Percentiles rank a stretch among this genome's conserved stretches.
These are phyloP conservation scores for Lactifluus volemus DNA, from an alignment of 768 basidiomycete genomes.

Conservation along the genomic window DNA sequence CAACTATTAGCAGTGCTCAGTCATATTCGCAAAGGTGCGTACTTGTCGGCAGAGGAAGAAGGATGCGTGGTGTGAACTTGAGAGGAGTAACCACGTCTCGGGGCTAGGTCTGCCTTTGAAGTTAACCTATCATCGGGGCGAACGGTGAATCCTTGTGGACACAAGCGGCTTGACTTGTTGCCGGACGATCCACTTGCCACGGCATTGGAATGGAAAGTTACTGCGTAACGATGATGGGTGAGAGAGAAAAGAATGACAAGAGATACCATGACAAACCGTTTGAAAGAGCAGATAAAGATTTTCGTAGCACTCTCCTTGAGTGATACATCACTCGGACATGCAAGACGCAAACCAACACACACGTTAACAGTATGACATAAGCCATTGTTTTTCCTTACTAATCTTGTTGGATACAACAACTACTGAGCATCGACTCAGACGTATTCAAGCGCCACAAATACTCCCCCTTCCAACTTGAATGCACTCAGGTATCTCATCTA, in stretches of 20 bases:
- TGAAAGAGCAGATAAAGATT: background rate
- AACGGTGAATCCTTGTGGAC: background rate
- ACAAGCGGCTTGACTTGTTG: background rate
- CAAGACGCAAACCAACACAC: background rate
- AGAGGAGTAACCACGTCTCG: constrained; percentile 5
- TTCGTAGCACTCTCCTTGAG: background rate
- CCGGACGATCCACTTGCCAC: background rate
- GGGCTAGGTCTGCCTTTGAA: background rate
- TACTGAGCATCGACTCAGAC: background rate
- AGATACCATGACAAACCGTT: background rate
- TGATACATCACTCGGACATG: background rate
- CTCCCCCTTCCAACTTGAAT: background rate
- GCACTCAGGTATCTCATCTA: too few relatives aligned
- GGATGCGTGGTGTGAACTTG: background rate
- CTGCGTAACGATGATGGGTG: background rate
- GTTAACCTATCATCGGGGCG: background rate
- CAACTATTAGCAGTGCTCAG: background rate
- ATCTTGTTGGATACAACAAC: background rate
- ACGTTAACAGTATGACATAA: background rate
- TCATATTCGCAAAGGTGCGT: background rate
- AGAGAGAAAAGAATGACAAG: background rate
- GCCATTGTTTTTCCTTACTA: background rate
- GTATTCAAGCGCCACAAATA: background rate
- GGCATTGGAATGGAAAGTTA: background rate
- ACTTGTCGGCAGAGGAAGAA: constrained; percentile 7